Percentiles rank a stretch among this genome's conserved stretches.
Conservation (phyloP, 352 stramenopile species). For the Pythium dissotocum region DNA sequence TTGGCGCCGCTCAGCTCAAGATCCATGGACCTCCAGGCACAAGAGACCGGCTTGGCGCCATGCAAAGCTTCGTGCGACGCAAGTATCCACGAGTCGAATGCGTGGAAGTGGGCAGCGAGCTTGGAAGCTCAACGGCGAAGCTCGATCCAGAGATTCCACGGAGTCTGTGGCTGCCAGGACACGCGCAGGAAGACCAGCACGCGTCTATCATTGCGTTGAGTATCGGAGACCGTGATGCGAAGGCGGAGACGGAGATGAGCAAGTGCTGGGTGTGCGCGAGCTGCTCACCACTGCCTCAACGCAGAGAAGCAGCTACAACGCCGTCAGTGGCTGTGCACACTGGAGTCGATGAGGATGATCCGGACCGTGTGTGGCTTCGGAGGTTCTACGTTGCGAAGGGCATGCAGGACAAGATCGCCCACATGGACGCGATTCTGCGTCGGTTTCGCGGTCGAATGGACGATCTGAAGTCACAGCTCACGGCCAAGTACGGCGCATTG, state of each 20-base stretch:
- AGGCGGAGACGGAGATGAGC: not conserved
- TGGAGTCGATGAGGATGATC: constrained; percentile 34
- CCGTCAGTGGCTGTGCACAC: not conserved
- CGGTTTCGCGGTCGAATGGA: constrained; percentile 54
- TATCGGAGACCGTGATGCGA: not conserved
- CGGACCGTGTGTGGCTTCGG: constrained; percentile 45
- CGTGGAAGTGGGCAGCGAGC: constrained; percentile 31
- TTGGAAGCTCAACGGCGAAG: not conserved
- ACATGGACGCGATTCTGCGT: constrained; percentile 59
- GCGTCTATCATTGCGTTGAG: constrained; percentile 16
- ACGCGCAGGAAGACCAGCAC: constrained; percentile 10
- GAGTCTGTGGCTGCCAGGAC: constrained; percentile 1
- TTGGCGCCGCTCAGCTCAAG: constrained; percentile 44
- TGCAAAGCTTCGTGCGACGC: constrained; percentile 66
- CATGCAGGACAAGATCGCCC: constrained; percentile 41
- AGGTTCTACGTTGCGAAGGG: constrained; percentile 53
- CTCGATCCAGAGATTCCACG: constrained; percentile 17
- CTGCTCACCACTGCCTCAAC: constrained; percentile 11
- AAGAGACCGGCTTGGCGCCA: constrained; percentile 41
- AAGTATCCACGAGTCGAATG: constrained; percentile 68
- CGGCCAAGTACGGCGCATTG: constrained; percentile 45
- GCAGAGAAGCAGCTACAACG: not conserved
- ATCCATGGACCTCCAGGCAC: constrained; percentile 51
- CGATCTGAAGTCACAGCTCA: constrained; percentile 55
- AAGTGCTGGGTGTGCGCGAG: constrained; percentile 20